phyloP scores from a whole-genome alignment of 2,329 filamentous ascomycete genomes.

The Aspergillus melleus region DNA sequence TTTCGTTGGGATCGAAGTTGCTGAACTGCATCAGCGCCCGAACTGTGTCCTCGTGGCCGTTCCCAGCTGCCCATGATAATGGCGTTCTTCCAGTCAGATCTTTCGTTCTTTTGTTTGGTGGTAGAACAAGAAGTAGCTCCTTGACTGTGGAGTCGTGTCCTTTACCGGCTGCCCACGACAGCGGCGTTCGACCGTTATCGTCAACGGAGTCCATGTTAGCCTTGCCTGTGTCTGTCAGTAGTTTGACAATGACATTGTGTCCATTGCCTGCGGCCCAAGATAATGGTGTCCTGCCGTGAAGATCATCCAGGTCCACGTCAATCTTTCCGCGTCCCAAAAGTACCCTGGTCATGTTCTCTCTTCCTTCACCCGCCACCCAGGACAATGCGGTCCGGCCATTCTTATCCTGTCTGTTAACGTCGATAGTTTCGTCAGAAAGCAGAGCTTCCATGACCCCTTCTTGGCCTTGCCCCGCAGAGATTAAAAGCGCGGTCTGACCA shows the following conservation, averaged over 20 bases:
- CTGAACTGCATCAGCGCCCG: background rate
- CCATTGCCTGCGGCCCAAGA: slow-evolving; percentile 1
- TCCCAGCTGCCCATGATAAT: background rate
- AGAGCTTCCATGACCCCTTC: background rate
- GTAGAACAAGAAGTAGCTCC: background rate
- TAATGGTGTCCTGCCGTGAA: background rate
- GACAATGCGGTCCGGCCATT: background rate
- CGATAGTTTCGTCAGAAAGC: background rate
- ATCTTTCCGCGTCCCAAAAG: background rate
- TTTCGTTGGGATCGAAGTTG: background rate
- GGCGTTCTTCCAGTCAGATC: background rate
- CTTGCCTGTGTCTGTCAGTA: background rate
- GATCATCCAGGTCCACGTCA: background rate
- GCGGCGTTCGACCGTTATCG: background rate
- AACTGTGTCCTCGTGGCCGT: background rate
- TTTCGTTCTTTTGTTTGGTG: background rate
- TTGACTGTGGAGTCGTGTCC: background rate
- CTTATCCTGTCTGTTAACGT: background rate
- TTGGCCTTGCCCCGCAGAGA: background rate
- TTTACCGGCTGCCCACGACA: background rate
- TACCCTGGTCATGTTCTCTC: background rate
- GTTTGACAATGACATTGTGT: background rate
- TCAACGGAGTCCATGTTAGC: background rate
- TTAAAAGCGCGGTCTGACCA: background rate
- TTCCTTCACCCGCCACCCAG: background rate